Evolutionary conservation across 2,329 filamentous ascomycete genomes (phyloP), one percentile per base, ranked within the genome.

Genomic region (Penicillium aurantiogriseum): DNA sequence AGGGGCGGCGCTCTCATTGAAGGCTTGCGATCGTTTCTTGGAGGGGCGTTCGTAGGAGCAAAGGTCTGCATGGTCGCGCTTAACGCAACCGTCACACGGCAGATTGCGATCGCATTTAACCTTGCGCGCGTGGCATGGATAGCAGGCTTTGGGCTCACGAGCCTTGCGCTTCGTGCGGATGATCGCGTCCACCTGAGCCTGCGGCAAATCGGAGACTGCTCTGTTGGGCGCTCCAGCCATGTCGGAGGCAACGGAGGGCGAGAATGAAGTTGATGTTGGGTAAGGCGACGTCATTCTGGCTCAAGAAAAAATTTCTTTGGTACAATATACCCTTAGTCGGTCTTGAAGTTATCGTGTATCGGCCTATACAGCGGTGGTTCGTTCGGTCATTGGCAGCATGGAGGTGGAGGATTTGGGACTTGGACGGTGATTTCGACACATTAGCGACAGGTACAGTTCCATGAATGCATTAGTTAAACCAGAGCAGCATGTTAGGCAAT

Each of bases 21-120:
- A 66, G 25, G 64, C 51, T 36, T 69, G 60, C n/a, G 66, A 61
- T 33, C 77, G 68, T 64, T 78, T 78, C 65, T 80, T 80, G 27
- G 76, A 76, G 9, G 78, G 78, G 5, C 78, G 74, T 67, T 80
- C 77, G 60, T 80, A 80, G 9, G 78, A 79, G 62, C 78, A 80
- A 15, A 80, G 73, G 50, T 80, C 76, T 35, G 77, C 77, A 64
- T 80, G 78, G 63, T 80, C 78, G 61, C 78, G 74, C 64, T 80
- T 80, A 46, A 80, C 76, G 57, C 78, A 80, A 21, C 77, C 77
- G 58, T 80, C 77, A 65, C 78, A 80, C 4, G 78, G 78, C 9
- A 80, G 66, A 48, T 80, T 79, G 40, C 78, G 76, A 64, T 80
- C 78, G 64, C 78, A 80, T 69, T 80, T 80, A 40, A 80, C 78